These are phyloP conservation scores for Vinca major DNA, from an alignment of 305 asterid species.

Conservation along the genomic window DNA sequence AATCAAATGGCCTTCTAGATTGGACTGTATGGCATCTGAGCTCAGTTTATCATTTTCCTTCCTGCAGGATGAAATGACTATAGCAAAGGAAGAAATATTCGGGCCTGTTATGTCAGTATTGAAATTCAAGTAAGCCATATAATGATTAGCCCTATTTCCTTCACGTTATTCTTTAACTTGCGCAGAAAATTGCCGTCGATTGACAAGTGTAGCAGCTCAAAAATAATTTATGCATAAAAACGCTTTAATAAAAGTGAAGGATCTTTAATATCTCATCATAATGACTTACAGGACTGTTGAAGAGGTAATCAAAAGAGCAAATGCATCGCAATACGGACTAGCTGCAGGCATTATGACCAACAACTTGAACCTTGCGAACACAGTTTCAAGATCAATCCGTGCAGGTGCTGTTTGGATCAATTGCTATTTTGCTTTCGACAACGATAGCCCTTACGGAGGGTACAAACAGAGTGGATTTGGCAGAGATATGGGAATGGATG, in stretches of 20 bases:
- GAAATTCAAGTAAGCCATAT: constrained; percentile 58
- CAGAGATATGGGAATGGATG: constrained; percentile 58
- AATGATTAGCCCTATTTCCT: too few species aligned
- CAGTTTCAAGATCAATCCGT: constrained; percentile 52
- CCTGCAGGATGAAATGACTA: constrained; percentile 56
- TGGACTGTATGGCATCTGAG: not conserved
- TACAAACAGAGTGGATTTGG: constrained; percentile 74
- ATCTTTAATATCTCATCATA: not conserved
- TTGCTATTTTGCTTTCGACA: constrained; percentile 55
- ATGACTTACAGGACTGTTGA: constrained; percentile 39
- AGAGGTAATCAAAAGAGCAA: constrained; percentile 60
- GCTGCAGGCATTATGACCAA: constrained; percentile 75
- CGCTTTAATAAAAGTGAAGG: too few species aligned
- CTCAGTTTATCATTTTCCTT: not conserved
- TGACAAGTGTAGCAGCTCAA: too few species aligned
- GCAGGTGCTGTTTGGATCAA: constrained; percentile 70
- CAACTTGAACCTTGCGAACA: constrained; percentile 56
- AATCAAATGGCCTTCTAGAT: not conserved
- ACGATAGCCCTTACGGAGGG: constrained; percentile 49
- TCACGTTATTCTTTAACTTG: not conserved
- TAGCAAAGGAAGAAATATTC: constrained; percentile 68
- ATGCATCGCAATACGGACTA: constrained; percentile 48
- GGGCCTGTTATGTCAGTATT: constrained; percentile 70
- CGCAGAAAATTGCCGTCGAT: not conserved
- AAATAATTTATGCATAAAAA: too few species aligned